These are phyloP conservation scores for Glycyrrhiza uralensis DNA, from an alignment of 306 rosid species.

Conservation along the genomic window DNA sequence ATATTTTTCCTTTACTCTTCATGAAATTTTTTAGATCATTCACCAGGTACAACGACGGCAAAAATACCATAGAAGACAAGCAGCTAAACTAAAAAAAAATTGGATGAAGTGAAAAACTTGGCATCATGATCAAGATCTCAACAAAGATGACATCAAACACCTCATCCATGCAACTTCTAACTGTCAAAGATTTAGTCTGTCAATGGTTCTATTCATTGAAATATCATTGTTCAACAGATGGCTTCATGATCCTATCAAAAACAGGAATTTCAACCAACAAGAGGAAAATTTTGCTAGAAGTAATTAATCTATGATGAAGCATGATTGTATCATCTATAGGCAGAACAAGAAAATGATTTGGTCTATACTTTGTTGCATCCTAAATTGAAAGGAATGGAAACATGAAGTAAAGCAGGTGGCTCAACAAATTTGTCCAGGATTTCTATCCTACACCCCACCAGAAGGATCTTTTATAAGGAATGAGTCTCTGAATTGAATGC, in stretches of 20 bases:
- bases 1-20: neutral
- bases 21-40: neutral
- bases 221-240: neutral
- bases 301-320: neutral
- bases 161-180: neutral
- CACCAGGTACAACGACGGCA: neutral
- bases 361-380: neutral
- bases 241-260: constrained; percentile 2
- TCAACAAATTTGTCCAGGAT: constrained; percentile 11
- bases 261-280: constrained; percentile 4
- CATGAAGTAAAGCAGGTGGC: constrained; percentile 1
- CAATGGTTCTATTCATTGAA: constrained; percentile 1
- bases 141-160: neutral
- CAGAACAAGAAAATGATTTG: neutral
- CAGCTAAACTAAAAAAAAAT: neutral
- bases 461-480: constrained; percentile 6
- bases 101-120: neutral
- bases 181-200: neutral
- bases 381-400: neutral
- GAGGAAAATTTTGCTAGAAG: neutral
- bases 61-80: neutral
- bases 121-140: neutral
- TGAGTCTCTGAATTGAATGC: neutral
- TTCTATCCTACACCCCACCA: neutral
- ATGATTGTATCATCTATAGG: neutral